Conservation (phyloP, 2,329 filamentous ascomycete species). For the Daldinia sp. region DNA sequence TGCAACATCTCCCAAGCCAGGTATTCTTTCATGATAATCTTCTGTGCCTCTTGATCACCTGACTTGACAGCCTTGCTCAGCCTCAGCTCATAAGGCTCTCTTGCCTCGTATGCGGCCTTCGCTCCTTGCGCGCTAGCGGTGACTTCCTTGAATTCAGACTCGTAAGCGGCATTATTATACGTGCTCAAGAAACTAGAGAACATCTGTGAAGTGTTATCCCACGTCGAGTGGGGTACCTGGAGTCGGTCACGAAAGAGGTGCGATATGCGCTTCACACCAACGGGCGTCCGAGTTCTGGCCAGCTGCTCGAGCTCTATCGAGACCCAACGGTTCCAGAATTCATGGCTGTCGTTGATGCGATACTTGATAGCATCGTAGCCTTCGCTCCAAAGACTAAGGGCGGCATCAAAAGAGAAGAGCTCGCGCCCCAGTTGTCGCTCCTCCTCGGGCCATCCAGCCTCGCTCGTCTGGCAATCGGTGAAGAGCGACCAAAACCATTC, state of each 20-base stretch:
- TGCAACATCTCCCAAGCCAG: conserved; percentile 83
- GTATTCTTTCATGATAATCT: conserved; percentile 69
- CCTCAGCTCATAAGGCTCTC: conserved; percentile 73
- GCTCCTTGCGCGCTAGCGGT: conserved; percentile 69
- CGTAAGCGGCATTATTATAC: conserved; percentile 75
- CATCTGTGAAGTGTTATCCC: conserved; percentile 77
- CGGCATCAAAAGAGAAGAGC: conserved; percentile 72
- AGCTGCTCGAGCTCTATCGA: conserved; percentile 76
- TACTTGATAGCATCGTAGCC: conserved; percentile 76
- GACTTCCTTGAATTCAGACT: conserved; percentile 74
- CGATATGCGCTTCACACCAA: conserved; percentile 70
- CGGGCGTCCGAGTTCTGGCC: conserved; percentile 60
- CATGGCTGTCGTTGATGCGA: conserved; percentile 78
- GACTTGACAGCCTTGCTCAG: conserved; percentile 66
- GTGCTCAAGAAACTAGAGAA: conserved; percentile 79
- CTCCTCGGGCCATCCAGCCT: conserved; percentile 68
- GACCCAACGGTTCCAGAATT: conserved; percentile 82
- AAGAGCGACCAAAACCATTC: conserved; percentile 80
- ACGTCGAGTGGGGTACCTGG: conserved; percentile 74
- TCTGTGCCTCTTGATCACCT: conserved; percentile 64
- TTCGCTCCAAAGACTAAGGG: conserved; percentile 74
- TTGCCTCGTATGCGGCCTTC: conserved; percentile 68
- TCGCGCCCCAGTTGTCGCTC: conserved; percentile 75
- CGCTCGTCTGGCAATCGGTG: conserved; percentile 65
- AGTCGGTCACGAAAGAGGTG: conserved; percentile 76